Base-by-base conservation (phyloP, 768 basidiomycete species). In the Lyophyllum atratum region DNA sequence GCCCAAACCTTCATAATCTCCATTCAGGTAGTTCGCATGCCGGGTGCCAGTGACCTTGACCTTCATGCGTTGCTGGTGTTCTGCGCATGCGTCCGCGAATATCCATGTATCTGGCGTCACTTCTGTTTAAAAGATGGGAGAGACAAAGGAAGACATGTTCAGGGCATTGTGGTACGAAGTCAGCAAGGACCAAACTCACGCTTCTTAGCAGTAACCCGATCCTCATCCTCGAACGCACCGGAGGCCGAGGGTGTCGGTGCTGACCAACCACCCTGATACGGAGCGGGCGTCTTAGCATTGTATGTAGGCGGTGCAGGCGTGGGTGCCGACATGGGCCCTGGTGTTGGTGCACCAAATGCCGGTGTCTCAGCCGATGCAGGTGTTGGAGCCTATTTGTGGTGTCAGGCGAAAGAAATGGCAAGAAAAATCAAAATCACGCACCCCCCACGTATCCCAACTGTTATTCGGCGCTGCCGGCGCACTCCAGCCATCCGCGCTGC, bases 301-400 rank as follows among this genome's bases (percentile, higher is more conserved):
- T 12, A 29, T 22, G 12, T 21, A 14, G 42, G 52, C 6, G 53
- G 43, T 17, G 56, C 61, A n/a, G 64, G 64, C 6, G 64, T 63
- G 17, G 53, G 56, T n/a, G 58, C 59, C 15, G 61, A 56, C 17
- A 56, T 33, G 19, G 54, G 54, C 11, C 45, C 60, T 12, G 52
- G 52, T 14, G 52, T 53, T 12, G 40, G 26, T 69, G 3, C 72
- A 24, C 65, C 66, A 48, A 69, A 67, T 24, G 70, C 74, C 48
- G 80, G 80, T 2, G 81, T 81, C 22, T 74, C 68, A 29, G 74
- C 77, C 28, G 77, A 76, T 47, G 76, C 79, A 17, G 84, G 84
- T 17, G 84, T 85, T 4, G 83, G 82, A 4, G 82, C 82, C 39
- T 21, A 45, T 49, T 45, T 49, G 39, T 10, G 50, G 43, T 57